Conservation (phyloP, 352 stramenopile species). For the Globisporangium echinulatum region DNA sequence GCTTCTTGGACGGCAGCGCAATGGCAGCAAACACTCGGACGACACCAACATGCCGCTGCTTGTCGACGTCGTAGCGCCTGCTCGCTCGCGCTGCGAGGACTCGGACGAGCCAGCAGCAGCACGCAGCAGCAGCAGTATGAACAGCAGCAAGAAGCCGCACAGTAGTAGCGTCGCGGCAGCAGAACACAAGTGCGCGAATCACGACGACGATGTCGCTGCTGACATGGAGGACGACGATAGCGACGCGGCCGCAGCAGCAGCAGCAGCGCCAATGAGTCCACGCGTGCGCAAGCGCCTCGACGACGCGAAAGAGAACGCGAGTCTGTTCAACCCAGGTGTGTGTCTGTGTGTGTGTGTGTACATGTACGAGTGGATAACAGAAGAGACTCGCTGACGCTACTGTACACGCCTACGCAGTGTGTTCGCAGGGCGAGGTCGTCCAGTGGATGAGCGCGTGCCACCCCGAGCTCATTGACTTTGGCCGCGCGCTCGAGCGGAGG, state of each 20-base stretch:
- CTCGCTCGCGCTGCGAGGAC: neutral
- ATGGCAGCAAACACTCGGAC: no score
- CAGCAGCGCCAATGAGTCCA: slow-evolving; percentile 25
- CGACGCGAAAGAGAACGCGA: slow-evolving; percentile 73
- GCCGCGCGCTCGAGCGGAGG: slow-evolving; percentile 45
- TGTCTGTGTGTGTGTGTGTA: slow-evolving; percentile 15
- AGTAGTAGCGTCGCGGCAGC: neutral
- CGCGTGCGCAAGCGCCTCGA: slow-evolving; percentile 64
- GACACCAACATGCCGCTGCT: neutral
- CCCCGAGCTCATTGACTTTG: slow-evolving; percentile 52
- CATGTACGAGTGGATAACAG: neutral
- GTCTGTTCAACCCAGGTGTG: slow-evolving; percentile 56
- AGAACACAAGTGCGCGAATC: neutral
- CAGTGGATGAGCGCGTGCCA: slow-evolving; percentile 83
- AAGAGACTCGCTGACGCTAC: neutral
- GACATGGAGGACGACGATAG: neutral
- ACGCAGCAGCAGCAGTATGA: neutral
- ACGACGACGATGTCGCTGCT: neutral
- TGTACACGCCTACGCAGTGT: slow-evolving; percentile 27
- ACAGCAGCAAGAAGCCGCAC: neutral
- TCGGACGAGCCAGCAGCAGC: neutral
- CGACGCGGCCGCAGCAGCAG: neutral
- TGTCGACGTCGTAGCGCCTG: neutral
- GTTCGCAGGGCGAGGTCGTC: slow-evolving; percentile 72
- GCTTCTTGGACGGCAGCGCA: neutral